Evolutionary conservation across 139 green algal species (phyloP).

Genomic region (Ettlia oleoabundans): DNA sequence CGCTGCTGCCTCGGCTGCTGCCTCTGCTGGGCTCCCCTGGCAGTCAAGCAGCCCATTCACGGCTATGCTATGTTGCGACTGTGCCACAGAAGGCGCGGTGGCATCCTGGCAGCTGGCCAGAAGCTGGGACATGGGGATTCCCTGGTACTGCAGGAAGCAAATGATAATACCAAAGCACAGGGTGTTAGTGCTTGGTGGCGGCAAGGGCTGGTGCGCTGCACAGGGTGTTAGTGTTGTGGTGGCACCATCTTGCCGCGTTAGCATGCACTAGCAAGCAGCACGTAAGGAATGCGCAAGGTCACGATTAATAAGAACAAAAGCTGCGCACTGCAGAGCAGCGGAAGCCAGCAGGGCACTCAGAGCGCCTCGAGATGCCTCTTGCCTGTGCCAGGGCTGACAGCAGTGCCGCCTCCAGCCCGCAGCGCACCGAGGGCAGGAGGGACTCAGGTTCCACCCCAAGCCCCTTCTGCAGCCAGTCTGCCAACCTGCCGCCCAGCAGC

Average conservation of each 20-base stretch:
- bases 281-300: too few relatives aligned
- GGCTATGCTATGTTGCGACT: background rate
- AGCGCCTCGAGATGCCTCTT: too few relatives aligned
- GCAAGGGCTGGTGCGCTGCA: too few relatives aligned
- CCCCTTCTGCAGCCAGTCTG: constrained; percentile 62
- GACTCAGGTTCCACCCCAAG: constrained; percentile 48
- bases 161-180: too few relatives aligned
- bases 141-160: too few relatives aligned
- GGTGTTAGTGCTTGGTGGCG: too few relatives aligned
- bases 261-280: too few relatives aligned
- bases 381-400: constrained; percentile 76
- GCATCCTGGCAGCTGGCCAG: background rate
- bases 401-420: constrained; percentile 80
- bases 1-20: constrained; percentile 33
- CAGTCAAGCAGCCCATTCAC: constrained; percentile 62
- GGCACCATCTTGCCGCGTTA: too few relatives aligned
- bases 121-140: constrained; percentile 24
- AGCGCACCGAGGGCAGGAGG: constrained; percentile 71
- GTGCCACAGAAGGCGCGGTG: background rate
- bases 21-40: constrained; percentile 1
- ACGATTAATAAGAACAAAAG: too few relatives aligned
- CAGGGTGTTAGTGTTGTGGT: too few relatives aligned
- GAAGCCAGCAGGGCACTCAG: too few relatives aligned
- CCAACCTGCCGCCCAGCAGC: constrained; percentile 55
- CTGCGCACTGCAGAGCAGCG: too few relatives aligned